Base-by-base conservation (phyloP, 805 yeast genomes). In the Myxozyma monticola region DNA sequence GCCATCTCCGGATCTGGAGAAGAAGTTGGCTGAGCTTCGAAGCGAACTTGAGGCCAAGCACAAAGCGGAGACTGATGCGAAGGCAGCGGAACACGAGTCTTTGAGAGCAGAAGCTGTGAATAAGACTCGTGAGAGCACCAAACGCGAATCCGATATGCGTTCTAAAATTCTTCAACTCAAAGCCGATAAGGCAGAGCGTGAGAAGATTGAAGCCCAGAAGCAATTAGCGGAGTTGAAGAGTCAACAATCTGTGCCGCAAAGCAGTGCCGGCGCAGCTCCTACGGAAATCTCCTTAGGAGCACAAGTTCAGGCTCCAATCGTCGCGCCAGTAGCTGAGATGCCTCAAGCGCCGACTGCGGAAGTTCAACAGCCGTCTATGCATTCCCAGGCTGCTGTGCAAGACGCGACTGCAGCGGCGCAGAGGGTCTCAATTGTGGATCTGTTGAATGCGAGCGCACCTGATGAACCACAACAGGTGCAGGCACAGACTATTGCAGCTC, bases 131-230 rank as follows among this genome's bases (percentile, higher is more conserved):
- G 70, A 71, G 45, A 76, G 78, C 24, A 76, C 79, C 37, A 77
- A 78, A 42, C 78, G 79, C 62, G 81, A 81, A 60, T 76, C 75
- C 41, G 84, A 78, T 51, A 76, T 84, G 65, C 77, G 81, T 57
- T 73, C 76, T 49, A 77, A 75, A 50, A 75, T 84, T 65, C 69
- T 80, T 59, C 76, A 74, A 58, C 72, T 73, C 56, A 81, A 77
- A 63, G 68, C 78, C n/a, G 80, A 76, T 37, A 75, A 74, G 45
- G 69, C 78, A 25, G 80, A 77, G 53, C 68, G 65, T 39, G 73
- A 74, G 30, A 68, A 61, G 48, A 41, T 20, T 18, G 57, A 48
- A 17, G 34, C 38, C 22, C 51, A 52, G 48, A 33, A 42, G 43
- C 37, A 54, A 36, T 49, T 12, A 62, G 63, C 39, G 42, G 65